These are phyloP conservation scores for Geranomyces michiganensis DNA, from an alignment of 192 early-diverging fungal genomes.

Conservation along the genomic window DNA sequence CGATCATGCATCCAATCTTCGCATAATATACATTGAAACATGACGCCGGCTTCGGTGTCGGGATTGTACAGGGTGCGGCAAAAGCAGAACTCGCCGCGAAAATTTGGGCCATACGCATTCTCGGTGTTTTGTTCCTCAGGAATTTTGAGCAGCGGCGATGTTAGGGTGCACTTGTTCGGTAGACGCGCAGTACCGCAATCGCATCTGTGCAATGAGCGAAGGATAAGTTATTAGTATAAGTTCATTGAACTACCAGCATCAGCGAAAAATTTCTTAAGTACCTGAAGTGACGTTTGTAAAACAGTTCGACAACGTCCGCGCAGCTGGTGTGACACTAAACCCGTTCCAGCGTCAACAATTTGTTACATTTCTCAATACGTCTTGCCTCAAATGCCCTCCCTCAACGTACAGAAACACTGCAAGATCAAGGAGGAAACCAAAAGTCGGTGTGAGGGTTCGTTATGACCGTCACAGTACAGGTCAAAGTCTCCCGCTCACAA, in stretches of 20 bases:
- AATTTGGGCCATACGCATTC: slow-evolving; percentile 87
- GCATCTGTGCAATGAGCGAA: slow-evolving; percentile 48
- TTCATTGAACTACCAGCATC: no score
- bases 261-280: no score
- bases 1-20: slow-evolving; percentile 63
- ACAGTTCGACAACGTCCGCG: slow-evolving; percentile 84
- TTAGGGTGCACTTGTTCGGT: slow-evolving; percentile 29
- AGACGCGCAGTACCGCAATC: slow-evolving; percentile 78
- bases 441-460: background rate
- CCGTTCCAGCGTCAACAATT: background rate
- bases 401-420: slow-evolving; percentile 25
- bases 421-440: background rate
- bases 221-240: slow-evolving; percentile 34
- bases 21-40: slow-evolving; percentile 87
- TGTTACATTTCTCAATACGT: background rate
- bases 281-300: slow-evolving; percentile 77
- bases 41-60: slow-evolving; percentile 68
- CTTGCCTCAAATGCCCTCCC: slow-evolving; percentile 8
- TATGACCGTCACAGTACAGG: background rate
- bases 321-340: slow-evolving; percentile 55
- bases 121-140: slow-evolving; percentile 55
- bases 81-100: slow-evolving; percentile 80
- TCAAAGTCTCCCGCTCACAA: background rate
- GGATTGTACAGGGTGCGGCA: slow-evolving; percentile 80
- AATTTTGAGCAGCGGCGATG: background rate